phyloP scores from a whole-genome alignment of 306 rosid species.

The Corylus heterophylla region DNA sequence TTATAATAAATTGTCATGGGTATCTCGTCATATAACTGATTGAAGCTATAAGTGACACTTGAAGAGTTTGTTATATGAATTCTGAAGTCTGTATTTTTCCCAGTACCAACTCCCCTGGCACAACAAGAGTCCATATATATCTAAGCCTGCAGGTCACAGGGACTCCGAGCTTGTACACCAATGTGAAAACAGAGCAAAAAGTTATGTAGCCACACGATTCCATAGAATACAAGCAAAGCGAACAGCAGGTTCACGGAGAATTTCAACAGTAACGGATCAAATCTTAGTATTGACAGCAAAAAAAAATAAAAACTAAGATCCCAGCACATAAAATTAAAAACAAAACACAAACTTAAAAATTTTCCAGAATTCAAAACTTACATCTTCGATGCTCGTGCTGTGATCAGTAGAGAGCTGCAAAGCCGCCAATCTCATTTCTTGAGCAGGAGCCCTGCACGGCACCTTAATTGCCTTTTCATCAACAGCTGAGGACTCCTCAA shows the following conservation, averaged over 20 bases:
- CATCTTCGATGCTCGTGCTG: constrained; percentile 87
- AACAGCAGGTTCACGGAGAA: neutral
- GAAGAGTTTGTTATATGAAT: neutral
- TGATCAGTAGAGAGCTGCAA: constrained; percentile 95
- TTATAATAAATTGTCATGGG: neutral
- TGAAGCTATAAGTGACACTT: neutral
- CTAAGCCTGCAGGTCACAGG: neutral
- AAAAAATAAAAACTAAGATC: neutral
- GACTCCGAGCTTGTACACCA: neutral
- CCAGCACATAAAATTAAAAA: neutral
- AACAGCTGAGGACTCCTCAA: constrained; percentile 53
- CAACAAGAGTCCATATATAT: neutral
- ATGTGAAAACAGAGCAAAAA: constrained; percentile 4
- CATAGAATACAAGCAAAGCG: neutral
- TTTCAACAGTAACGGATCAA: neutral
- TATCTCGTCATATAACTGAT: neutral
- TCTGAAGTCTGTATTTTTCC: neutral
- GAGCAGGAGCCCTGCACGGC: constrained; percentile 41
- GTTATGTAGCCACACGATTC: neutral
- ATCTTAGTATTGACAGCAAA: constrained; percentile 9
- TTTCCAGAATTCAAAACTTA: constrained; percentile 40
- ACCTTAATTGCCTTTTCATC: constrained; percentile 38
- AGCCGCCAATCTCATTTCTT: constrained; percentile 60
- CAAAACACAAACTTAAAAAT: constrained; percentile 11
- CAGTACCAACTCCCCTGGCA: neutral